These are phyloP conservation scores for Salix purpurea DNA, from an alignment of 345 rosid genomes.

Conservation along the genomic window DNA sequence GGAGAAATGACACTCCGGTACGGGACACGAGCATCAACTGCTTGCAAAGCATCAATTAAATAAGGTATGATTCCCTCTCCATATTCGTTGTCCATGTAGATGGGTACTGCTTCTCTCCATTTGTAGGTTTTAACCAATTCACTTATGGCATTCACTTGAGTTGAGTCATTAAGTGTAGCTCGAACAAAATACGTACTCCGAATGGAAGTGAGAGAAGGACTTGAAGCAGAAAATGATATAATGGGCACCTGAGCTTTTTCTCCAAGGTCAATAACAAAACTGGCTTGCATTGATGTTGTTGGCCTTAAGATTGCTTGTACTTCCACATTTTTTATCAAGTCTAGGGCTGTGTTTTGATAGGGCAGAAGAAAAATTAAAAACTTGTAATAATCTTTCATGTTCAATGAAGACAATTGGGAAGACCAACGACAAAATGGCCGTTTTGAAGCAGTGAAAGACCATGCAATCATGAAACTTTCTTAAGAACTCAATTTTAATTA, in stretches of 20 bases:
- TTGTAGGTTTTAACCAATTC: constrained; percentile 29
- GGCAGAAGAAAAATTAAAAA: neutral
- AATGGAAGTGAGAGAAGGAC: constrained; percentile 25
- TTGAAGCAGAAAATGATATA: constrained; percentile 43
- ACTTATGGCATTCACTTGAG: constrained; percentile 42
- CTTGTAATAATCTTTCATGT: too few relatives aligned
- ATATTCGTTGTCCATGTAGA: constrained; percentile 8
- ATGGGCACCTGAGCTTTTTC: constrained; percentile 45
- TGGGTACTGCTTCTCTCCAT: constrained; percentile 40
- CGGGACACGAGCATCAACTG: constrained; percentile 8
- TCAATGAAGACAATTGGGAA: too few relatives aligned
- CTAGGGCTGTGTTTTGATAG: constrained; percentile 23
- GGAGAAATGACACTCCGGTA: constrained; percentile 31
- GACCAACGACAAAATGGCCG: too few relatives aligned
- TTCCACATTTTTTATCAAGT: constrained; percentile 3
- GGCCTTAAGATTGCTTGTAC: too few relatives aligned
- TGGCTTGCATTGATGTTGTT: too few relatives aligned
- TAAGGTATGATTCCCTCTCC: constrained; percentile 38
- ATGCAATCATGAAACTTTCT: too few relatives aligned
- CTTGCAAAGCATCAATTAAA: constrained; percentile 36
- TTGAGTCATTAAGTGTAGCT: constrained; percentile 36
- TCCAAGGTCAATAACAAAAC: constrained; percentile 10
- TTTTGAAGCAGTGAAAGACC: too few relatives aligned
- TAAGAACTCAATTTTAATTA: too few relatives aligned
- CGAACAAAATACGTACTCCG: constrained; percentile 13